These are phyloP conservation scores for Zostera marina DNA, from an alignment of 116 monocot species.

Conservation along the genomic window DNA sequence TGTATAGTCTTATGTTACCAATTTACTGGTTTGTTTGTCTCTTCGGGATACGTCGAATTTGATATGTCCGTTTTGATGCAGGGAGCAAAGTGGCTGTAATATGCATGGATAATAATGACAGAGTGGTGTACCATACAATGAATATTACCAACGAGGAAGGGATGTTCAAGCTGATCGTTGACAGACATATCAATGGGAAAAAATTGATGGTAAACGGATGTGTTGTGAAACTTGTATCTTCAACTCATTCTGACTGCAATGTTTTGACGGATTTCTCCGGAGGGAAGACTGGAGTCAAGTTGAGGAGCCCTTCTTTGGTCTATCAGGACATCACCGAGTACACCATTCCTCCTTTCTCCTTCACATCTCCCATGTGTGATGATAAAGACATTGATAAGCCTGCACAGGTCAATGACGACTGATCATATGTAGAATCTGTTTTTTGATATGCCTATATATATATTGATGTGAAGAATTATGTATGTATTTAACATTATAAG, in stretches of 20 bases:
- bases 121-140: constrained; percentile 28
- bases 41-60: background rate
- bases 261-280: constrained; percentile 47
- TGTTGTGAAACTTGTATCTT: constrained; percentile 46
- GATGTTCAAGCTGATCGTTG: constrained; percentile 25
- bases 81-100: constrained; percentile 46
- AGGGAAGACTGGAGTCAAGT: constrained; percentile 34
- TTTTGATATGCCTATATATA: too few relatives aligned
- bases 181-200: constrained; percentile 19
- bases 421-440: too few relatives aligned
- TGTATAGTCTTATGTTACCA: background rate
- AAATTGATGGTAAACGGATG: constrained; percentile 19
- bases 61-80: background rate
- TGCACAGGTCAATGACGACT: background rate
- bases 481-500: too few relatives aligned
- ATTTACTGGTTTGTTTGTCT: background rate
- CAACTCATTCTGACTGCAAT: constrained; percentile 27
- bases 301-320: constrained; percentile 23
- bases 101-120: constrained; percentile 33
- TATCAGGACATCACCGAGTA: constrained; percentile 38
- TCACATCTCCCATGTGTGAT: constrained; percentile 49
- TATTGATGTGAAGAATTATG: too few relatives aligned
- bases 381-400: constrained; percentile 15
- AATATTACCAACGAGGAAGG: constrained; percentile 43
- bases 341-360: constrained; percentile 48